Evolutionary conservation across 1,139 yeast species (phyloP).

Genomic region (Pichia inconspicua): DNA sequence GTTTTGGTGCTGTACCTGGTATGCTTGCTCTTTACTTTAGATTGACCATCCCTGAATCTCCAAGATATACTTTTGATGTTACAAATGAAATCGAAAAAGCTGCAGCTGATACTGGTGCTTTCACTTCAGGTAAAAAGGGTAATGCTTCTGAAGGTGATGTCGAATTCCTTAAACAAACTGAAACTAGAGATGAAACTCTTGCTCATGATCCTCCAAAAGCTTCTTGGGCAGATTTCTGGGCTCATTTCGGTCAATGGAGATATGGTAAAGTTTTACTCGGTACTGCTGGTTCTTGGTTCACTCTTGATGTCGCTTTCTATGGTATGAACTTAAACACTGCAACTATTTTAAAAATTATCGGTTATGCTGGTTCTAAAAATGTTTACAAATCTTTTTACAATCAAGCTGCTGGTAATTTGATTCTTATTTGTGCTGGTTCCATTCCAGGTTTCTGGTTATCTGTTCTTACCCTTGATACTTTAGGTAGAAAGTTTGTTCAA

Average conservation of each 20-base stretch:
- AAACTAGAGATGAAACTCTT: conserved; percentile 26
- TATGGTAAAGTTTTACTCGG: conserved; percentile 80
- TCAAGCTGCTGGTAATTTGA: conserved; percentile 81
- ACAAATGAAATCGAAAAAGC: conserved; percentile 56
- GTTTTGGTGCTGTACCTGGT: conserved; percentile 89
- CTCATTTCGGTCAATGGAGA: conserved; percentile 82
- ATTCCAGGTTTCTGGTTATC: conserved; percentile 87
- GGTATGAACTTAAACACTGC: conserved; percentile 80
- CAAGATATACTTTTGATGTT: conserved; percentile 78
- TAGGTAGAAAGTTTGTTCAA: conserved; percentile 82
- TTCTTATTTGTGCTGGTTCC: conserved; percentile 84
- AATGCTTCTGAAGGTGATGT: conserved; percentile 33
- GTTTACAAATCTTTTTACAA: conserved; percentile 61
- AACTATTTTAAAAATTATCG: conserved; percentile 74
- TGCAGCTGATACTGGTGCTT: conserved; percentile 48
- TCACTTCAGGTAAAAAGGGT: conserved; percentile 40
- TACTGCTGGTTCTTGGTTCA: conserved; percentile 96
- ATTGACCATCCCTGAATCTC: conserved; percentile 89
- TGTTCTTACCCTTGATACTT: conserved; percentile 64
- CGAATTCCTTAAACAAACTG: conserved; percentile 29
- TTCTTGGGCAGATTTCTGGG: conserved; percentile 50
- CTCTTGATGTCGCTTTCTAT: conserved; percentile 91
- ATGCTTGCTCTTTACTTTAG: conserved; percentile 74
- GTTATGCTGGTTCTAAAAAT: conserved; percentile 58
- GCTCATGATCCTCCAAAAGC: conserved; percentile 46